Evolutionary conservation across 768 basidiomycete genomes (phyloP).

Genomic region (Lactarius akahatsu): DNA sequence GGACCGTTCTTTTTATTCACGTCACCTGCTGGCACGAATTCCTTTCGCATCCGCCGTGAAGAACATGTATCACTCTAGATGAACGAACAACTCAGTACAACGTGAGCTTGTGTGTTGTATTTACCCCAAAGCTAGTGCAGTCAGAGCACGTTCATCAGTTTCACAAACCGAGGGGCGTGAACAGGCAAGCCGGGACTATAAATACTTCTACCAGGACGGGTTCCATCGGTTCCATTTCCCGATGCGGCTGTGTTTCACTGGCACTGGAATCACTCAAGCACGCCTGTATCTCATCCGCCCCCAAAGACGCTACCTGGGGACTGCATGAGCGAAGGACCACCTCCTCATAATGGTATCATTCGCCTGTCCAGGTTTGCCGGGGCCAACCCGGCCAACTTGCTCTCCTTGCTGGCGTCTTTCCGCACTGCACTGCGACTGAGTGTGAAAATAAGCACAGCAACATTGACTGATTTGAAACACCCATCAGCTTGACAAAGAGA

Average conservation of each 20-base stretch:
- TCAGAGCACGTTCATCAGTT: not conserved
- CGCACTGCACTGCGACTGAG: not conserved
- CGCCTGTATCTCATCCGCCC: not conserved
- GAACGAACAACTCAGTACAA: constrained; percentile 1
- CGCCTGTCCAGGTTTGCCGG: not conserved
- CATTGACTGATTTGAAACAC: not conserved
- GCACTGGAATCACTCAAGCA: not conserved
- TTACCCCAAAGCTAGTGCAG: not conserved
- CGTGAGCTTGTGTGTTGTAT: not conserved
- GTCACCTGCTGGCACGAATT: constrained; percentile 5
- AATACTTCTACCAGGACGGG: not conserved
- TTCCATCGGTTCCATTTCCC: not conserved
- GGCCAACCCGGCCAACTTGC: not conserved
- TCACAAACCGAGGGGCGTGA: not conserved
- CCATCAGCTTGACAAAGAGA: not conserved
- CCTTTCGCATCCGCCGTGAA: not conserved
- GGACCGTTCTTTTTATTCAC: constrained; percentile 4
- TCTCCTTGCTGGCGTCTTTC: not conserved
- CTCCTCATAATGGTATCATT: not conserved
- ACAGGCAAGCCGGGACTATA: not conserved
- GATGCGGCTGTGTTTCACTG: not conserved
- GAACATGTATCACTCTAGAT: not conserved
- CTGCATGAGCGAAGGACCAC: not conserved
- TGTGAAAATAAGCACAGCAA: not conserved
- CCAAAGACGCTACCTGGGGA: not conserved